These are phyloP conservation scores for Paecilomyces sp. DNA, from an alignment of 2,329 filamentous ascomycete genomes.

Conservation along the genomic window DNA sequence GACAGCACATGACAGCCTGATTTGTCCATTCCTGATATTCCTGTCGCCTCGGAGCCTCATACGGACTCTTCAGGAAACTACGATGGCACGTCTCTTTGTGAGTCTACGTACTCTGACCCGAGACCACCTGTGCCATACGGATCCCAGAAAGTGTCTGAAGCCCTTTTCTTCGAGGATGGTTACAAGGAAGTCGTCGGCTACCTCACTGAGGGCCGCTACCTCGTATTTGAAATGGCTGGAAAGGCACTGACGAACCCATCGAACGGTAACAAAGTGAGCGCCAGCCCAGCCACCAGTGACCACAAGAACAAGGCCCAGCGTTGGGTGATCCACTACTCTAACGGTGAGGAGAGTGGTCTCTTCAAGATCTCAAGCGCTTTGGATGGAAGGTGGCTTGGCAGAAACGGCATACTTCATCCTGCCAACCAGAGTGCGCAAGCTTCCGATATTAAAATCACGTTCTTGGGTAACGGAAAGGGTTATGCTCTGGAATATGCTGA, in stretches of 20 bases:
- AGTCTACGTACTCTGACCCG: slow-evolving; percentile 27
- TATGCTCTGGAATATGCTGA: slow-evolving; percentile 24
- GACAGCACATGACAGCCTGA: slow-evolving; percentile 33
- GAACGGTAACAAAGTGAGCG: slow-evolving; percentile 9
- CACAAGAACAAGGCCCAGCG: slow-evolving; percentile 41
- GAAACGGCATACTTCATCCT: slow-evolving; percentile 13
- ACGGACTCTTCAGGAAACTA: slow-evolving; percentile 37
- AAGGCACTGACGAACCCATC: slow-evolving; percentile 35
- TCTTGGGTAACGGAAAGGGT: slow-evolving; percentile 28
- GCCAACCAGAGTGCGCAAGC: slow-evolving; percentile 11
- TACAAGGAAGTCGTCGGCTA: slow-evolving; percentile 48
- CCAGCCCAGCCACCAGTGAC: slow-evolving; percentile 18
- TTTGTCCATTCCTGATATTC: slow-evolving; percentile 41
- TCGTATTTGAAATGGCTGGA: slow-evolving; percentile 44
- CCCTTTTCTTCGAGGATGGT: slow-evolving; percentile 43
- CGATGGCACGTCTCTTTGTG: slow-evolving; percentile 40
- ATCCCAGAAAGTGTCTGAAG: slow-evolving; percentile 24
- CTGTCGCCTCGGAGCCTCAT: slow-evolving; percentile 37
- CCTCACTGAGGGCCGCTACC: slow-evolving; percentile 49
- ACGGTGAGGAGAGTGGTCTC: slow-evolving; percentile 21
- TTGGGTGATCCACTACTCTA: slow-evolving; percentile 43
- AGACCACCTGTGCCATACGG: slow-evolving; percentile 46
- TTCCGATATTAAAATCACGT: slow-evolving; percentile 22
- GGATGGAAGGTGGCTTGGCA: slow-evolving; percentile 33
- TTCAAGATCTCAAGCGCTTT: slow-evolving; percentile 37